Percentiles rank a stretch among this genome's conserved stretches.
These are phyloP conservation scores for Madurella mycetomatis DNA, from an alignment of 2,329 filamentous ascomycete species.

Conservation along the genomic window DNA sequence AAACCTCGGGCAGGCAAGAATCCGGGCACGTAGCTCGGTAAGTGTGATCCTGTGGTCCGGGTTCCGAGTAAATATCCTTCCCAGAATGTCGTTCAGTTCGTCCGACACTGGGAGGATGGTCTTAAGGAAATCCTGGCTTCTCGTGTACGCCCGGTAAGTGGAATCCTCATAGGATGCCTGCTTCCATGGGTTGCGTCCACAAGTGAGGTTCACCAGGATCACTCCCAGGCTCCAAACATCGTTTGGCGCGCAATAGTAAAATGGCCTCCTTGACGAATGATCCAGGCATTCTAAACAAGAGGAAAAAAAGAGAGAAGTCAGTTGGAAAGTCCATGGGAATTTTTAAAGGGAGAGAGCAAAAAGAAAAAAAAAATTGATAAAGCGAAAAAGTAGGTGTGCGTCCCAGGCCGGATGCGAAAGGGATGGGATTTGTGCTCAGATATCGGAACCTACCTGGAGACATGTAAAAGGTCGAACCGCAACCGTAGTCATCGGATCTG, in stretches of 20 bases:
- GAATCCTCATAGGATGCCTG: constrained; percentile 89
- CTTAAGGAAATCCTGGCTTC: constrained; percentile 81
- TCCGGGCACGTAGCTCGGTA: constrained; percentile 70
- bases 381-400: too few relatives aligned
- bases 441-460: constrained; percentile 73
- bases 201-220: constrained; percentile 94
- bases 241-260: constrained; percentile 89
- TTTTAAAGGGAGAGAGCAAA: neutral
- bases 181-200: constrained; percentile 98
- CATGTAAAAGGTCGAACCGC: constrained; percentile 99
- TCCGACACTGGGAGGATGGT: constrained; percentile 87
- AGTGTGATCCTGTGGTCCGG: constrained; percentile 79
- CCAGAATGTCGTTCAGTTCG: constrained; percentile 83
- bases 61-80: constrained; percentile 81
- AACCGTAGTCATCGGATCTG: constrained; percentile 90
- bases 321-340: constrained; percentile 17
- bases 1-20: constrained; percentile 71
- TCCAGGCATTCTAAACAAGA: constrained; percentile 73
- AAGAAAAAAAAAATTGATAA: constrained; percentile 13
- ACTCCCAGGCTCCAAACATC: constrained; percentile 98
- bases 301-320: constrained; percentile 28
- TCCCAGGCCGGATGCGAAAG: neutral
- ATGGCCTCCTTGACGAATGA: constrained; percentile 67
- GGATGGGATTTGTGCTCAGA: neutral
- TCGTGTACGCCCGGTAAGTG: constrained; percentile 86